These are phyloP conservation scores for Comarum palustre DNA, from an alignment of 306 rosid genomes.

Conservation along the genomic window DNA sequence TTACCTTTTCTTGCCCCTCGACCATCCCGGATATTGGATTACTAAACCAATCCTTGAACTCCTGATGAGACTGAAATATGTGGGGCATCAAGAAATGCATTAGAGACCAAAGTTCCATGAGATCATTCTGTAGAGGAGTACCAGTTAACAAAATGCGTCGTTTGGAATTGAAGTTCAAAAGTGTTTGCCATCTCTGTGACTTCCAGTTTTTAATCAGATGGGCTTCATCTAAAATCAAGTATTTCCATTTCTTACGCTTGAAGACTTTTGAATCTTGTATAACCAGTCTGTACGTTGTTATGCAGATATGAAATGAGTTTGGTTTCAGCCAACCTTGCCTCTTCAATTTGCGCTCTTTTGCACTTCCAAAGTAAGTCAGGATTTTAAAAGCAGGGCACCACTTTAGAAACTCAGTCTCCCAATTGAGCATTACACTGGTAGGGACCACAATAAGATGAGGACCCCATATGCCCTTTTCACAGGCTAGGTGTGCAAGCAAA, in stretches of 20 bases:
- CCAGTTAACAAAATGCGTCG: constrained; percentile 92
- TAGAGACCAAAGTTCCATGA: constrained; percentile 99
- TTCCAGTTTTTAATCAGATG: constrained; percentile 98
- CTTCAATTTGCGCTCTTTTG: constrained; percentile 85
- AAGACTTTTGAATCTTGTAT: constrained; percentile 97
- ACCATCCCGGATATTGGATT: constrained; percentile 99
- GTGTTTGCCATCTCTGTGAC: constrained; percentile 99
- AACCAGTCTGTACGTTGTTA: constrained; percentile 91
- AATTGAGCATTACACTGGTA: constrained; percentile 97
- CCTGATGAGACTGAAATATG: constrained; percentile 96
- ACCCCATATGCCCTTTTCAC: constrained; percentile 99
- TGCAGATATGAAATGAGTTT: constrained; percentile 93
- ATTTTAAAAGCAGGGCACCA: constrained; percentile 99
- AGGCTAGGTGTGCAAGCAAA: constrained; percentile 93
- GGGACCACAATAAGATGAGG: constrained; percentile 99
- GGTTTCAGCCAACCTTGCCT: constrained; percentile 95
- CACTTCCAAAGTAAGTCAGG: constrained; percentile 90
- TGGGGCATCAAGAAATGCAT: constrained; percentile 99
- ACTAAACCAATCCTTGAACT: constrained; percentile 97
- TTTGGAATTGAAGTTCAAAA: constrained; percentile 91
- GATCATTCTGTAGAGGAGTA: constrained; percentile 96
- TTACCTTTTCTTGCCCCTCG: constrained; percentile 96
- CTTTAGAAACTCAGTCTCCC: constrained; percentile 98
- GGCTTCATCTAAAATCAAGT: constrained; percentile 96
- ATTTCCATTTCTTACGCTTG: constrained; percentile 99